Evolutionary conservation across 2,329 filamentous ascomycete species (phyloP).

Genomic region (Pseudogymnoascus sp.): DNA sequence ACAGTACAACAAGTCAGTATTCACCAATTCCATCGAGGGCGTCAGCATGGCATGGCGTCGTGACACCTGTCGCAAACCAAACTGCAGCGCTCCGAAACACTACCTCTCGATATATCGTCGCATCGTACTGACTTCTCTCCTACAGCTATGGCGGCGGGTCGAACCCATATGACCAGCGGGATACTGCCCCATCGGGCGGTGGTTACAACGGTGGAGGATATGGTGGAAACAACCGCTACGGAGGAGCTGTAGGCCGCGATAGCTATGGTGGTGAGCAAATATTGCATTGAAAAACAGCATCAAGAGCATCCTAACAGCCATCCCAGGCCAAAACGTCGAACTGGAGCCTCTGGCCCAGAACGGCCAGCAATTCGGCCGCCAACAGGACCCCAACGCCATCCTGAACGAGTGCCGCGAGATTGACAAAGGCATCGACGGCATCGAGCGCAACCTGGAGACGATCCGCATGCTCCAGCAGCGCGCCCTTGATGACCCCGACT

Average conservation of each 20-base stretch:
- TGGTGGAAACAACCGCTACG: conserved; percentile 18
- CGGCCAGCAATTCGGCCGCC: conserved; percentile 36
- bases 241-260: conserved; percentile 30
- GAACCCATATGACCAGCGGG: conserved; percentile 54
- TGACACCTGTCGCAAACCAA: background rate
- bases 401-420: conserved; percentile 80
- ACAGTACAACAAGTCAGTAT: conserved; percentile 37
- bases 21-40: conserved; percentile 12
- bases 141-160: conserved; percentile 45
- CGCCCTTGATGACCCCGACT: conserved; percentile 67
- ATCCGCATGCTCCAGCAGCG: conserved; percentile 57
- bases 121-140: conserved; percentile 23
- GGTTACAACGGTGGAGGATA: conserved; percentile 31
- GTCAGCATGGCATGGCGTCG: conserved; percentile 2
- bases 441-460: conserved; percentile 64
- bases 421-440: conserved; percentile 64
- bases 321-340: conserved; percentile 45
- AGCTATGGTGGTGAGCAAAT: conserved; percentile 30
- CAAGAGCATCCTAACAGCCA: conserved; percentile 1
- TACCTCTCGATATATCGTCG: conserved; percentile 13
- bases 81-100: conserved; percentile 9
- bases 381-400: conserved; percentile 63
- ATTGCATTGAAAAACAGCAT: conserved; percentile 7
- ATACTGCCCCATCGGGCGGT: conserved; percentile 30
- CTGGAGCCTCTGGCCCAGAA: conserved; percentile 58